Base-by-base conservation (phyloP, 2,329 filamentous ascomycete genomes). In the Aspergillus sp. region DNA sequence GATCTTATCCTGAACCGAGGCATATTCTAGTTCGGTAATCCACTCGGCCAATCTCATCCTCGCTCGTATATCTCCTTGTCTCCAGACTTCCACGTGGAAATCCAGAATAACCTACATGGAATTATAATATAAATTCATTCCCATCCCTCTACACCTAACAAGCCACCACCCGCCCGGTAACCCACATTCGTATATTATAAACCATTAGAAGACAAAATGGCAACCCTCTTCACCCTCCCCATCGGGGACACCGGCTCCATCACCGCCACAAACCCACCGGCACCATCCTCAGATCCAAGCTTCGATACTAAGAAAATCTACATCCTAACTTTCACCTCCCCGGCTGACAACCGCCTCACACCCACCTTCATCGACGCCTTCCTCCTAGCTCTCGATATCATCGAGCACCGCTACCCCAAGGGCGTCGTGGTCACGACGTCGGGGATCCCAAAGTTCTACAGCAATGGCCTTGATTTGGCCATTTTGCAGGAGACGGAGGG, bases 381-480 rank as follows among this genome's bases (percentile, higher is more conserved):
- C 39, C 77, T 90, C 33, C 78, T 87, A 11, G 88, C 90, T 4
- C 85, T 95, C 61, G 90, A 95, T 76, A 85, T 90, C 21, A 77
- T 95, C 67, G 88, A 92, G 73, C 83, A 86, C 58, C 81, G 81
- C 54, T 81, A 88, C 66, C 80, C 84, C 0, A 82, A 83, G n/a
- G 90, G 90, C 52, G 90, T 93, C 6, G 81, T 95, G 14, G 79
- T 93, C 58, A 93, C 90, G 5, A 93, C 90, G 0, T 90, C 87
- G 43, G 84, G 82, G 48, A 89, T 93, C 58, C 72, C 79, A 52
- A 95, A 95, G 70, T 93, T 93, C 80, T 95, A 89, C 78, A 88
- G 84, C 72, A 93, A 93, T 75, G 90, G 90, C 0, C 82, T 95
- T n/a, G 89, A 95, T 72, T 82, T 93, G 14, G 81, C 85, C 40